Evolutionary conservation across 1,139 yeast species (phyloP), one percentile per base, ranked within the genome.

Genomic region (Insectozyma bohioensis): DNA sequence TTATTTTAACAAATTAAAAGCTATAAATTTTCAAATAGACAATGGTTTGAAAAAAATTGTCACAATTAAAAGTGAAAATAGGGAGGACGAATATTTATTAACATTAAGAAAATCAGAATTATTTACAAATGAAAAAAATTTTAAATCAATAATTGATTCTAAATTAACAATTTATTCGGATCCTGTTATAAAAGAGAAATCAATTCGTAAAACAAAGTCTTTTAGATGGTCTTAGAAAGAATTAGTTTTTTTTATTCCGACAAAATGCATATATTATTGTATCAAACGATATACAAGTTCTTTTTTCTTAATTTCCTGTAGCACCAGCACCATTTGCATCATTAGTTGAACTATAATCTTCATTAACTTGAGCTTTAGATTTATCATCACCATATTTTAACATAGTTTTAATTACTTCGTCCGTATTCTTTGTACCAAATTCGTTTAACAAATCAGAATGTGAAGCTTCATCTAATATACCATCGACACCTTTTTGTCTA

Each of bases 381-480:
- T 73, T 72, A 37, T 70, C 63, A 11, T 63, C 53, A 32, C 95
- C 95, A 13, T 74, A 63, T 27, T 57, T 59, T 41, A 85, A 52
- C 34, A 85, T 82, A 39, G 58, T 52, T 42, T 70, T 72, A 37
- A 84, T 69, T 18, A 74, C 68, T 28, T 68, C 73, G 42, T 76
- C 82, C 4, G 51, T 48, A 27, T 58, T 59, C 34, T 62, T 51
- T 10, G 72, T 64, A 24, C 87, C 88, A 46, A 85, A 85, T 48
- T 85, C 90, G 43, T 72, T 74, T 33, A 67, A 72, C 39, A 85
- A 58, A 43, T 80, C 82, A 13, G 65, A 60, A 37, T 76, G 72
- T n/a, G 90, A 80, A 2, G 94, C 95, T 49, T 77, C 80, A 39
- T 81, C 87, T 21, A 83, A 57, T 6, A 73, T 70, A 36, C 95